Evolutionary conservation across 129 eudicot genomes (phyloP).

Genomic region (Oenanthe sinensis): DNA sequence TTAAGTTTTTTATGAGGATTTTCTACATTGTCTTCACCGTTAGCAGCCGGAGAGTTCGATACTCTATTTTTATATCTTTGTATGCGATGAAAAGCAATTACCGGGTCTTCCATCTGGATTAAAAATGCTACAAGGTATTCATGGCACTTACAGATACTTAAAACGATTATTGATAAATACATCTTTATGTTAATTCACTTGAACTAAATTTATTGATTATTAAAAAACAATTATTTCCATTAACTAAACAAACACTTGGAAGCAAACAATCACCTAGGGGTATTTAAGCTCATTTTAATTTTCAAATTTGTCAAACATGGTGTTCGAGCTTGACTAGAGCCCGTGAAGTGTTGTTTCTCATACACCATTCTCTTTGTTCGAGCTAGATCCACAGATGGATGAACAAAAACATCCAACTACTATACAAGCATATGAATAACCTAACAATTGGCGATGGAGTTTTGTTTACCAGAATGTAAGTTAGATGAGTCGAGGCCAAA

Average conservation of each 20-base stretch:
- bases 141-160: not conserved
- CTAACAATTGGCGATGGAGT: not conserved
- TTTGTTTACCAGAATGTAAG: not conserved
- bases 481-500: not conserved
- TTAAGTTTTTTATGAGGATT: constrained; percentile 48
- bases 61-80: constrained; percentile 24
- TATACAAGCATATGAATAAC: not conserved
- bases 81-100: constrained; percentile 31
- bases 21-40: constrained; percentile 17
- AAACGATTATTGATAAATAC: not conserved
- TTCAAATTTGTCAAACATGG: not conserved
- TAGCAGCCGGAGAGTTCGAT: constrained; percentile 15
- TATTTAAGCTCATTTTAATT: not conserved
- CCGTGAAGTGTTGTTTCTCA: not conserved
- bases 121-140: not conserved
- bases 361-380: not conserved
- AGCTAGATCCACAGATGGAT: not conserved
- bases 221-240: not conserved
- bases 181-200: not conserved
- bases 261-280: not conserved
- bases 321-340: not conserved
- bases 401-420: not conserved
- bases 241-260: not conserved
- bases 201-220: not conserved
- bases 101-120: constrained; percentile 50